phyloP scores from a whole-genome alignment of 2,329 filamentous ascomycete genomes.

The Botryotinia narcissicola region DNA sequence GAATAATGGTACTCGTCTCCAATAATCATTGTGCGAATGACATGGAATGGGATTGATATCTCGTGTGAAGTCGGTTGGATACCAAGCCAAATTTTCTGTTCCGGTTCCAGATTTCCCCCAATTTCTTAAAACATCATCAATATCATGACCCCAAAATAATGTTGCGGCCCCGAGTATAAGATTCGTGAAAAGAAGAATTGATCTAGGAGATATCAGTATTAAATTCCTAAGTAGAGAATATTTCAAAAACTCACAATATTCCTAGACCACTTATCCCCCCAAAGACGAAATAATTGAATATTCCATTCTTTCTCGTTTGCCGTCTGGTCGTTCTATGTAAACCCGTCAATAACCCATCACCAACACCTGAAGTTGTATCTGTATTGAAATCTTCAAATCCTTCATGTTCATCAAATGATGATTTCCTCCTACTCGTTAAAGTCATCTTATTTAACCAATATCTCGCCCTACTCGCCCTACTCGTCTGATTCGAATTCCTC shows the following conservation, averaged over 20 bases:
- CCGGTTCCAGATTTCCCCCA: slow-evolving; percentile 43
- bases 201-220: slow-evolving; percentile 30
- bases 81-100: slow-evolving; percentile 45
- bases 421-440: slow-evolving; percentile 5
- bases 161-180: slow-evolving; percentile 38
- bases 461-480: slow-evolving; percentile 24
- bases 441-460: slow-evolving; percentile 18
- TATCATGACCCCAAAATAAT: slow-evolving; percentile 35
- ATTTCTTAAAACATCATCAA: slow-evolving; percentile 37
- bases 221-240: background rate
- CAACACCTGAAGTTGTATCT: background rate
- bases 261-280: slow-evolving; percentile 41
- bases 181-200: slow-evolving; percentile 39
- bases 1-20: slow-evolving; percentile 60
- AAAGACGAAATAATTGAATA: slow-evolving; percentile 38
- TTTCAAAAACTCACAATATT: slow-evolving; percentile 39
- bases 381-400: background rate
- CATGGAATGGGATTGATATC: slow-evolving; percentile 55
- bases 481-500: slow-evolving; percentile 18
- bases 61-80: slow-evolving; percentile 51
- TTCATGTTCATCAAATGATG: slow-evolving; percentile 7
- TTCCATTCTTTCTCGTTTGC: slow-evolving; percentile 27
- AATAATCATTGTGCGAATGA: slow-evolving; percentile 72
- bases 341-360: slow-evolving; percentile 21
- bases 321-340: slow-evolving; percentile 12